Evolutionary conservation across 2,329 filamentous ascomycete species (phyloP), one percentile per base, ranked within the genome.

Genomic region (Ceratocystis cubensis): DNA sequence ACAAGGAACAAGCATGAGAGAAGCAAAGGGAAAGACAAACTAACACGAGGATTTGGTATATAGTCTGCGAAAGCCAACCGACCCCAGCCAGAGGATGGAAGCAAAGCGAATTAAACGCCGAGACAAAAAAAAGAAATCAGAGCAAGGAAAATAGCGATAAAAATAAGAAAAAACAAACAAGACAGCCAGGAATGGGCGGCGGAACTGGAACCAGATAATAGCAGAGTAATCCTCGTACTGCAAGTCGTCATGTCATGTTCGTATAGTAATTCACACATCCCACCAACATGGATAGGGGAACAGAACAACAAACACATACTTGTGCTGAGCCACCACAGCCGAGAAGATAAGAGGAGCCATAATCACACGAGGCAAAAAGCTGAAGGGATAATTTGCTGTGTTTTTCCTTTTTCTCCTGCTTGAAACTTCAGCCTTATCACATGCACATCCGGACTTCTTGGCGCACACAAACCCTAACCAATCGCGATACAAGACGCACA

Each of bases 251-350:
- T 50, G 20, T 50, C 48, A 22, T 50, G 20, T 50, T 50, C 48
- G 48, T 50, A 50, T 50, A 50, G 48, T 20, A 37, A 48, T 48
- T 48, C n/a, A 48, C n/a, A 48, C 46, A 50, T 50, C n/a, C 46
- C 46, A 50, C 48, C 48, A n/a, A 20, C n/a, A 20, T 22, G 13
- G 3, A 50, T 13, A 50, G 20, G 22, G 48, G 8, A 22, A 25
- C n/a, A 50, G 20, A 50, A 20, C 5, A 20, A 50, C 17, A 25
- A 20, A 50, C 5, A 50, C 46, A 50, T 50, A n/a, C n/a, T 20
- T 50, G 48, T 25, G 48, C 48, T 50, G 48, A 50, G 48, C 48
- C 48, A 50, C 20, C 37, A 13, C 37, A 41, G 37, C 37, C 37
- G 37, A 41, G 37, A 41, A 41, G 37, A 41, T 5, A 41, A 41